Base-by-base conservation (phyloP, 176 grass and related monocot genomes). In the Typha latifolia region DNA sequence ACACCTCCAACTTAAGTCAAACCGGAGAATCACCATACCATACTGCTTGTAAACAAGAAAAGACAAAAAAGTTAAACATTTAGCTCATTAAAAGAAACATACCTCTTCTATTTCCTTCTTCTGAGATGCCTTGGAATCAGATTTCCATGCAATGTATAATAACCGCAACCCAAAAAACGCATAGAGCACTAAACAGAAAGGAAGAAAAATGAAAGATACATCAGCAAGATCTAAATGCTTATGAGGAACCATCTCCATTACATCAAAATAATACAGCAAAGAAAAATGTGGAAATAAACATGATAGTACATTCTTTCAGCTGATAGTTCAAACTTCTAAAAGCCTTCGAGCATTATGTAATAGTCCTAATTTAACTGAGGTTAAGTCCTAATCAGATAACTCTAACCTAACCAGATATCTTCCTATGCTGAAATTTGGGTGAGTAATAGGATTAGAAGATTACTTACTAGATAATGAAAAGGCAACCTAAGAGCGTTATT, bases 61-160 rank as follows among this genome's bases (percentile, higher is more conserved):
- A 52, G 37, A 14, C 16, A 79, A 51, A 29, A 29, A 66, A 31
- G 71, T 63, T 74, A 69, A 69, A 67, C 31, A 0, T 43, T 43
- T 0, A 43, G 7, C 37, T 43, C 37, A 43, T 1, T 51, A 69
- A 63, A 72, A 12, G 74, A 69, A 14, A 62, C 73, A 80, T 87
- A 84, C 94, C 63, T 97, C 93, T 84, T 99, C 94, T 48, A 99
- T 93, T 90, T 99, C 89, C 72, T 86, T 90, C 68, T 95, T 95
- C 69, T 93, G 94, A 70, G 88, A 92, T 69, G 76, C 82, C 62
- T 89, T 99, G 13, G 86, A 78, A 78, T 93, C 86, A 78, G 89
- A 99, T 63, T 74, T 87, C 89, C 89, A 99, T 57, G 94, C 94
- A 80, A 99, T 99, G 78, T 90, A 93, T 32, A 93, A 67, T 72